Conservation (phyloP, 140 eudicot genomes). For the Senecio squalidus region DNA sequence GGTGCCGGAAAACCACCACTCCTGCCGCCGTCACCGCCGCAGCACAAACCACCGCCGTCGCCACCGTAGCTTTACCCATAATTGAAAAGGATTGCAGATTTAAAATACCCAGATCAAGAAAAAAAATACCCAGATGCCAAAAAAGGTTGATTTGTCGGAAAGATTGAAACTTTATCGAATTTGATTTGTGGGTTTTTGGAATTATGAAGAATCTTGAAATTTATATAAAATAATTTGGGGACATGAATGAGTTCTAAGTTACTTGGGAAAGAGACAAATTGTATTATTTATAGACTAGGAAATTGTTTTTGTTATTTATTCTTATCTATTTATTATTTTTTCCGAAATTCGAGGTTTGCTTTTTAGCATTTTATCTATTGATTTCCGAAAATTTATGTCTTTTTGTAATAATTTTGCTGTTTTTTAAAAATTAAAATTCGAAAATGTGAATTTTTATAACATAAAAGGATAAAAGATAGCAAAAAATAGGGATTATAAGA, state of each 20-base stretch:
- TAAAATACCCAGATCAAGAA: slow-evolving; percentile 14
- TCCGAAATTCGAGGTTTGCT: neutral
- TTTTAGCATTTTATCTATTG: neutral
- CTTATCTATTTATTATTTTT: too few relatives aligned
- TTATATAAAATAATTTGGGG: neutral
- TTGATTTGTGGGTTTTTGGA: neutral
- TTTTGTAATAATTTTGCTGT: neutral
- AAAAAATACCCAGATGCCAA: too few relatives aligned
- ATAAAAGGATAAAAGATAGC: too few relatives aligned
- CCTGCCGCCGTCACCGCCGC: slow-evolving; percentile 83
- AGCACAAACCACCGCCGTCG: slow-evolving; percentile 64
- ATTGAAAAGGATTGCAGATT: neutral
- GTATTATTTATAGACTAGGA: too few relatives aligned
- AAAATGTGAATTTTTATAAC: too few relatives aligned
- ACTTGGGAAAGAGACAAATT: neutral
- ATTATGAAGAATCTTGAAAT: too few relatives aligned
- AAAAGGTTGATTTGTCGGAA: too few relatives aligned
- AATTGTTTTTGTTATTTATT: too few relatives aligned
- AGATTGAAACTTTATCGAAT: neutral
- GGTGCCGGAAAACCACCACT: slow-evolving; percentile 54
- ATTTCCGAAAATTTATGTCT: neutral
- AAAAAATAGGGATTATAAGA: too few relatives aligned
- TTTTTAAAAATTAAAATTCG: too few relatives aligned
- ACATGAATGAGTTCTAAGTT: neutral
- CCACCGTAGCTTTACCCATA: slow-evolving; percentile 79